Evolutionary conservation across 139 green algal species (phyloP).

Genomic region (Haematococcus lacustris): DNA sequence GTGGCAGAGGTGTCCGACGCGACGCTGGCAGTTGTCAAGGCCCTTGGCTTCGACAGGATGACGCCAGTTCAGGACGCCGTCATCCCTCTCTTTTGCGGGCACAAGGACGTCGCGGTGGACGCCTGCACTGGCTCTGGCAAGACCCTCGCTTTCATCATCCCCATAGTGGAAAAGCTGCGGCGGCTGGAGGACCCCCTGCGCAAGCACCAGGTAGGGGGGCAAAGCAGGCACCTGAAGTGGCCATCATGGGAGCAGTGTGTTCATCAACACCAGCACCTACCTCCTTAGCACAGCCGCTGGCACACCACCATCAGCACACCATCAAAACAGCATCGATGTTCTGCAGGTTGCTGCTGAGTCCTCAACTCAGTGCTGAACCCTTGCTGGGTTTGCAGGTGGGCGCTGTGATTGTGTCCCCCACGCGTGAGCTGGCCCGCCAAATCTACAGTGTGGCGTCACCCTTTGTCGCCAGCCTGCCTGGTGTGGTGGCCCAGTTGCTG

Average conservation of each 20-base stretch:
- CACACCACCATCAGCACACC: not conserved
- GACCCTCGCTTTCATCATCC: conserved; percentile 94
- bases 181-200: conserved; percentile 55
- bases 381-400: conserved; percentile 73
- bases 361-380: too few relatives aligned
- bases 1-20: not conserved
- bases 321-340: not conserved
- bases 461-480: conserved; percentile 60
- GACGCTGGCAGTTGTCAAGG: conserved; percentile 50
- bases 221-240: too few relatives aligned
- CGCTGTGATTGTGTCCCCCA: conserved; percentile 87
- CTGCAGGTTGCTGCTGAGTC: too few relatives aligned
- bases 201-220: conserved; percentile 68
- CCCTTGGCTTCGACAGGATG: conserved; percentile 50
- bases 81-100: conserved; percentile 82
- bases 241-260: too few relatives aligned
- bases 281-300: too few relatives aligned
- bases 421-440: conserved; percentile 87
- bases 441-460: conserved; percentile 75
- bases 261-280: too few relatives aligned
- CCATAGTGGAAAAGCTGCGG: conserved; percentile 81
- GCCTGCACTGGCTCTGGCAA: conserved; percentile 95
- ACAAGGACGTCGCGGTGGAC: conserved; percentile 97
- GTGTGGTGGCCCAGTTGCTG: conserved; percentile 46
- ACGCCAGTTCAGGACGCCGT: conserved; percentile 91